Evolutionary conservation across 176 grass and related monocot species (phyloP).

Genomic region (Bonia amplexicaulis): DNA sequence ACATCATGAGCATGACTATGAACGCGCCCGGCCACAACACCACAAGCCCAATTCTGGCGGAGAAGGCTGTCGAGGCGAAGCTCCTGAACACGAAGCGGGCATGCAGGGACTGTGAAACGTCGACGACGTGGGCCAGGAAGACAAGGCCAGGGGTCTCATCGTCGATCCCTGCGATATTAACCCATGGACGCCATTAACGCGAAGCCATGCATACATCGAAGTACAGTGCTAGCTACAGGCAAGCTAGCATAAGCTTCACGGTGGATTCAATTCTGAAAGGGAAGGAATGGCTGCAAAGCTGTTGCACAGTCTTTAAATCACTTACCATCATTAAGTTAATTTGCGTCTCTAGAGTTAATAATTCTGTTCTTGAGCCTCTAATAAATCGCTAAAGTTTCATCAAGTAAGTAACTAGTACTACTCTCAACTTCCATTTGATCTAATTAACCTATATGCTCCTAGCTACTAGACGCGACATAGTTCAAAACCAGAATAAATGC

Average conservation of each 20-base stretch:
- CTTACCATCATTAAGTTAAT: neutral
- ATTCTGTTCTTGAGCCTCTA: neutral
- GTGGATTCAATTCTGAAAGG: neutral
- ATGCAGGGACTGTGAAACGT: conserved; percentile 9
- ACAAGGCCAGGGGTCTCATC: conserved; percentile 47
- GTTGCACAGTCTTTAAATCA: neutral
- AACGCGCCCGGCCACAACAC: conserved; percentile 31
- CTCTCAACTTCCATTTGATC: neutral
- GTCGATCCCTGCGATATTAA: neutral
- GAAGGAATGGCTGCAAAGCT: neutral
- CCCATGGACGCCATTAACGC: neutral
- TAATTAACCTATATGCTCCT: neutral
- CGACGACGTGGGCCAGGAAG: conserved; percentile 49
- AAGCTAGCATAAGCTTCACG: neutral
- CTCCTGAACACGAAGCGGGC: conserved; percentile 2
- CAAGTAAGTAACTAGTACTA: neutral
- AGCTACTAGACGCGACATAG: neutral
- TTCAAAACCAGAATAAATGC: neutral
- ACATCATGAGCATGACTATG: conserved; percentile 25
- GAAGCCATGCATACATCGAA: neutral
- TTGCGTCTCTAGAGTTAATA: neutral
- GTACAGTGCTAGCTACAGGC: neutral
- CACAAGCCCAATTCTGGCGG: neutral
- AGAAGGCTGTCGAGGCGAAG: conserved; percentile 22
- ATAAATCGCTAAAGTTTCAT: neutral